These are phyloP conservation scores for Calonectria honghensis DNA, from an alignment of 2,329 filamentous ascomycete species.

Conservation along the genomic window DNA sequence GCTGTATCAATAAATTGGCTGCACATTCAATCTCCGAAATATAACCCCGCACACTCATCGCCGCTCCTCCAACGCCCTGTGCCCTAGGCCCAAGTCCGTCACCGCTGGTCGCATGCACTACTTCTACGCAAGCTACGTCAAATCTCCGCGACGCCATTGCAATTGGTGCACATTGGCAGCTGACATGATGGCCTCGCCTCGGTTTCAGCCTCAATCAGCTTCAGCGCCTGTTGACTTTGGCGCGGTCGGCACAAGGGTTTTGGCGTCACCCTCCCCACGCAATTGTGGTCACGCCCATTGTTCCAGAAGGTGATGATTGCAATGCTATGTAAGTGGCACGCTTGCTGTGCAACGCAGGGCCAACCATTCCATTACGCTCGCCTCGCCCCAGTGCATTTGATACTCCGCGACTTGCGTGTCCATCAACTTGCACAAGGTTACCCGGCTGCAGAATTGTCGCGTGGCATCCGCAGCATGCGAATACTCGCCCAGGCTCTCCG, in stretches of 20 bases:
- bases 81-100: neutral
- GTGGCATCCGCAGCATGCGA: neutral
- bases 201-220: constrained; percentile 42
- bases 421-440: constrained; percentile 36
- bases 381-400: constrained; percentile 27
- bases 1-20: neutral
- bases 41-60: neutral
- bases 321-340: neutral
- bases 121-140: neutral
- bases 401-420: constrained; percentile 43
- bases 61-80: neutral
- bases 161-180: constrained; percentile 29
- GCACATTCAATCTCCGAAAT: neutral
- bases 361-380: neutral
- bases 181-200: constrained; percentile 27
- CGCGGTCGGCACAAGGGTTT: neutral
- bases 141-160: neutral
- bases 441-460: neutral
- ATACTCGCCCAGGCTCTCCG: neutral
- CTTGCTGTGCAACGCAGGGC: neutral
- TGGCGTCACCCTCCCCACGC: neutral
- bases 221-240: constrained; percentile 33
- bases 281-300: neutral
- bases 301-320: neutral
- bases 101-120: neutral